phyloP scores from a whole-genome alignment of 495 filamentous ascomycete species.

The Chaetomidium leptoderma region DNA sequence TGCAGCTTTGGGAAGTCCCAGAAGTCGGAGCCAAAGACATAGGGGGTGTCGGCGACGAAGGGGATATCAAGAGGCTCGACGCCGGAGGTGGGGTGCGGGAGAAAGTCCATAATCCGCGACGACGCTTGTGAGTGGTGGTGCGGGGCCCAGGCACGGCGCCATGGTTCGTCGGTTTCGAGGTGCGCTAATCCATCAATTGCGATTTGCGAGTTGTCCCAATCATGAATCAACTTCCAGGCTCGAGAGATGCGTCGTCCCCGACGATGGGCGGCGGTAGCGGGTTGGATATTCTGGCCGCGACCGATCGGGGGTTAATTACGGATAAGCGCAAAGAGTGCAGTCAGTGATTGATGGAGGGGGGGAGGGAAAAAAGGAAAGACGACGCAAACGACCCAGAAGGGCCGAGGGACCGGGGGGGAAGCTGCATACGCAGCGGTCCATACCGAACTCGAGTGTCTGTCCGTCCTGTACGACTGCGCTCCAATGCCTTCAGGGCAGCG shows the following conservation, averaged over 20 bases:
- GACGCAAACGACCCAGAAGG: background rate
- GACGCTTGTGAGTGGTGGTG: conserved; percentile 14
- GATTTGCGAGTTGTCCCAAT: background rate
- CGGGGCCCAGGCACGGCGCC: conserved; percentile 16
- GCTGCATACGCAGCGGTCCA: background rate
- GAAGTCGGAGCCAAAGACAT: conserved; percentile 22
- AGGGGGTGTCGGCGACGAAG: conserved; percentile 27
- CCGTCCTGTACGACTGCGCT: background rate
- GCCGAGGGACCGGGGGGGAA: conserved; percentile 1
- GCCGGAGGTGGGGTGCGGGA: conserved; percentile 22
- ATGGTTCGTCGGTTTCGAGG: conserved; percentile 7
- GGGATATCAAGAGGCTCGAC: conserved; percentile 25
- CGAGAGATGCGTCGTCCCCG: background rate
- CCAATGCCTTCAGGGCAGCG: background rate
- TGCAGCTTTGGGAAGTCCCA: conserved; percentile 28
- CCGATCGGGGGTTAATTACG: background rate
- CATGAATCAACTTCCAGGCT: background rate
- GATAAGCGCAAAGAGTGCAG: background rate
- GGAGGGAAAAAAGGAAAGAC: background rate
- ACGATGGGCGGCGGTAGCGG: background rate
- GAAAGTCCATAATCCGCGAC: conserved; percentile 24
- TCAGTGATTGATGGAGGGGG: background rate
- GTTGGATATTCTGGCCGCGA: background rate
- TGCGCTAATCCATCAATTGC: background rate
- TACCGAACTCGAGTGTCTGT: background rate